Evolutionary conservation across 805 yeast species (phyloP), one percentile per base, ranked within the genome.

Genomic region (Myxozyma kluyveri): DNA sequence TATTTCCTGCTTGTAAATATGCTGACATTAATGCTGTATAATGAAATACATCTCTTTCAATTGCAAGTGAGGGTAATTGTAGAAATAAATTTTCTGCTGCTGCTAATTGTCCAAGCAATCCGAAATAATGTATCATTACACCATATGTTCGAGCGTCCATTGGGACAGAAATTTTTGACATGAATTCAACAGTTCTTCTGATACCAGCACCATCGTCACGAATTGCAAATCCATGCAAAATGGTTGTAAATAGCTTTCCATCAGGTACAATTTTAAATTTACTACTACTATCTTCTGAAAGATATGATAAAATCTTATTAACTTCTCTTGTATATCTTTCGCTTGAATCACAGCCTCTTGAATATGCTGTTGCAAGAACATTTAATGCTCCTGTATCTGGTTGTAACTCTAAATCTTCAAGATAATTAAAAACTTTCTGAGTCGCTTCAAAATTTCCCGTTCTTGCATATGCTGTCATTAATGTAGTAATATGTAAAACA

Each of bases 11-110:
- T 18, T 38, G 19, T 27, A 49, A 38, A 21, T 45, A 49, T 4
- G 52, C 56, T 4, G 48, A 27, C 56, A 58, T 52, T 1, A 58
- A 45, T 6, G 54, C 42, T 19, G 58, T 50, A 45, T 58, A 58
- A 38, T 54, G 57, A 22, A 32, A 45, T 14, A 43, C 61, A 39
- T 47, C 50, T 3, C 14, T 41, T 10, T 29, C 31, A 21, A 58
- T 36, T 4, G 48, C 50, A 7, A 42, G 12, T 19, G 40, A 42
- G 3, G 45, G 42, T 27, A 58, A 36, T 40, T 51, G 50, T n/a
- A 39, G 24, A 22, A 52, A 33, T 18, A 58, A 39, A 24, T 24
- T 42, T 23, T 38, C 42, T 5, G 60, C 60, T 3, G 45, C 47
- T 2, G 41, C 50, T 3, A 49, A 38, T 36, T 49, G 36, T 22